Base-by-base conservation (phyloP, 345 rosid genomes). In the Eucalyptus pauciflora region DNA sequence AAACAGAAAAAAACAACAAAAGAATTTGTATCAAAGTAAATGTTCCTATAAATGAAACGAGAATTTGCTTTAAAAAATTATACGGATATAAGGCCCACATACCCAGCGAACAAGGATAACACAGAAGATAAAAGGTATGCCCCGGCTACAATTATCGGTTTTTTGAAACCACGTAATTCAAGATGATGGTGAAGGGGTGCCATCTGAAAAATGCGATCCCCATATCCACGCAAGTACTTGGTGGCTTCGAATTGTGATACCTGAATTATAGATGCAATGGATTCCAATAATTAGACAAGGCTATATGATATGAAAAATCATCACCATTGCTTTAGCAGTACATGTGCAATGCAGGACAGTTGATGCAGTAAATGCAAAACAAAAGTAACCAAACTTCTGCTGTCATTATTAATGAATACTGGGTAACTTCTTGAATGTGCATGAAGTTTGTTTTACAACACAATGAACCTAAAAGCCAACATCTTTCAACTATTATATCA, bases 131-230 rank as follows among this genome's bases (percentile, higher is more conserved):
- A 87, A 79, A 88, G 91, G 91, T 95, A 95, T 25, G 94, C 96
- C 29, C 88, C 90, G 1, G 94, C 93, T 49, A 95, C 96, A 48
- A 95, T 93, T n/a, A 88, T 49, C 2, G 96, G 95, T 91, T 95
- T 95, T 87, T 89, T 92, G 81, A 93, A 37, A 69, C 97, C 96
- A 18, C 92, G 90, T 85, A 92, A 79, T 85, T 93, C 92, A 13
- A 95, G 92, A 81, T 93, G 94, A 67, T 87, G 95, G 89, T 95
- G 97, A 79, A 95, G 89, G 46, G 96, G 94, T 9, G 93, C 92
- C 94, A 93, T 93, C 85, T 92, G 90, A 86, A 93, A 92, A 87
- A 92, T 52, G n/a, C 93, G 92, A 22, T 85, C 91, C 10, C 94
- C 94, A 13, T 87, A 20, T 87, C 96, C 96, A 16, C 20, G 52